Evolutionary conservation across 306 rosid genomes (phyloP).

Genomic region (Datisca glomerata): DNA sequence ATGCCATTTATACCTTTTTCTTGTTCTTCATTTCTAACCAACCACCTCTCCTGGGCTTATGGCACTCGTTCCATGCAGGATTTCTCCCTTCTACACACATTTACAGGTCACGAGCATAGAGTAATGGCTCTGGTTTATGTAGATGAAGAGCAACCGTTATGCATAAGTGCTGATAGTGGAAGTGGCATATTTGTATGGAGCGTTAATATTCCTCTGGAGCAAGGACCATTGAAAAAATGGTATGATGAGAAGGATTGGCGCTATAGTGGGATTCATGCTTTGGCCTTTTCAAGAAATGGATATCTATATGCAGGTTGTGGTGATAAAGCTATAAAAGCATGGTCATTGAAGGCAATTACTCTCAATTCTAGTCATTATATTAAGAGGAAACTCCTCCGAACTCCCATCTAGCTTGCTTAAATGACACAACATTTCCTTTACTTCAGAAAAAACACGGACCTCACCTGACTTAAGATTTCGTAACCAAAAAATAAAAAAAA

Average conservation of each 20-base stretch:
- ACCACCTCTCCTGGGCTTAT: constrained; percentile 13
- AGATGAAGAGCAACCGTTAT: constrained; percentile 60
- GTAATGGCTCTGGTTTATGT: constrained; percentile 63
- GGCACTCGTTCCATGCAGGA: constrained; percentile 39
- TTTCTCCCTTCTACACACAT: constrained; percentile 66
- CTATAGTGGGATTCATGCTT: constrained; percentile 77
- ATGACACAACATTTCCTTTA: too few relatives aligned
- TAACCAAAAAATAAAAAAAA: too few relatives aligned
- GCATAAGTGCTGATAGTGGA: constrained; percentile 80
- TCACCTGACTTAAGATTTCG: too few relatives aligned
- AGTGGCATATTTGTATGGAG: constrained; percentile 79
- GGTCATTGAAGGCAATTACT: constrained; percentile 55
- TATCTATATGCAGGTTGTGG: constrained; percentile 78
- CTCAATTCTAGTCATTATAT: not conserved
- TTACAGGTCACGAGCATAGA: constrained; percentile 77
- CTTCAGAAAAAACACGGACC: too few relatives aligned
- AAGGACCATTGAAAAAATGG: constrained; percentile 68
- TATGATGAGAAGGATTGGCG: constrained; percentile 91
- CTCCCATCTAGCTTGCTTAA: too few relatives aligned
- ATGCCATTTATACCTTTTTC: not conserved
- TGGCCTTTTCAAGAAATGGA: constrained; percentile 40
- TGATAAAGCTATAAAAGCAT: constrained; percentile 76
- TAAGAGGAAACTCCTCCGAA: too few relatives aligned
- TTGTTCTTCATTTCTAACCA: constrained; percentile 1
- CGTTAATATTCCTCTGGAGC: constrained; percentile 34